Evolutionary conservation across 192 early-diverging fungal genomes (phyloP), one percentile per base, ranked within the genome.

Genomic region (Coemansia sp.): DNA sequence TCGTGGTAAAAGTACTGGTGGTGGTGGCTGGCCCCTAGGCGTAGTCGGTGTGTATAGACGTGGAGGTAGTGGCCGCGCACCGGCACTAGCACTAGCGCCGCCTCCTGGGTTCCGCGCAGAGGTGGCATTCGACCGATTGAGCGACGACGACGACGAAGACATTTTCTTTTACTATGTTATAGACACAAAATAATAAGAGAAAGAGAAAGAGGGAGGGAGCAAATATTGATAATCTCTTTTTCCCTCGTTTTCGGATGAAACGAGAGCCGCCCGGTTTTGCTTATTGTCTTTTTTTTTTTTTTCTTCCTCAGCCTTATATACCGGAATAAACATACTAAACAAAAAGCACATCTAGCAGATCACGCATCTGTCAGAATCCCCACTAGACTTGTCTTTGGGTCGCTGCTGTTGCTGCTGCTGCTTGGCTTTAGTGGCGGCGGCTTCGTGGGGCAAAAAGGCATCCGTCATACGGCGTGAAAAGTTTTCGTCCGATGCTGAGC

Each of bases 121-220:
- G 15, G 82, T 84, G n/a, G 83, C 83, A 65, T 85, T 84, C 22
- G 83, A 84, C 14, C 83, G 71, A 58, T 77, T 80, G 1, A 84
- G 64, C n/a, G 77, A 74, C 5, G 80, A 84, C 3, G 82, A 49
- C 82, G 10, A 29, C 17, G n/a, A 27, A 60, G 47, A 38, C n/a
- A n/a, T n/a, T n/a, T n/a, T n/a, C n/a, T n/a, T n/a, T n/a, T n/a
- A n/a, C n/a, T n/a, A n/a, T n/a, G n/a, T 2, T 8, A 58, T 6
- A 49, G 35, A 62, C 17, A 17, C 47, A 51, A 64, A 62, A 46
- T 11, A 36, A 60, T n/a, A 29, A 69, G 60, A 61, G 49, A 20
- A 45, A 6, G 58, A 54, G 37, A 12, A 32, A 36, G 46, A 35
- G 27, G 27, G 47, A 6, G 47, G 25, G 22, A 8, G 27, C n/a